A percentile compares a stretch with the other conserved stretches of the same genome.
Evolutionary conservation across 1,284 basidiomycete genomes (phyloP).

Genomic region (Sanghuangporus weigelae): DNA sequence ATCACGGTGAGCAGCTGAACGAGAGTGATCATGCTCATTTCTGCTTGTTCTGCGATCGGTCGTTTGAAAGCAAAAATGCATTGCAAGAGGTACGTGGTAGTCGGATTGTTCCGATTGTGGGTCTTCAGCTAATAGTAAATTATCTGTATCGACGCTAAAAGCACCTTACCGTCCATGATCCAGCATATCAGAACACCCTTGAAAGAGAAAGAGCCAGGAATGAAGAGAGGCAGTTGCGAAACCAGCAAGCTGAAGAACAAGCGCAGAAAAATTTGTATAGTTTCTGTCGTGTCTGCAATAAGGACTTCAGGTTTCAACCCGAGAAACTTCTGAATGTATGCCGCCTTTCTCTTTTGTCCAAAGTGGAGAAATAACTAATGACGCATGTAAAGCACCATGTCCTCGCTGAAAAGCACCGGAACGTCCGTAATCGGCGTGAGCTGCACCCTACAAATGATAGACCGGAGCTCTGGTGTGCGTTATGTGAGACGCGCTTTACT

Average conservation of each 20-base stretch:
- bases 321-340: background rate
- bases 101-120: background rate
- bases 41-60: background rate
- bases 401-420: background rate
- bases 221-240: background rate
- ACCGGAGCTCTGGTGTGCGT: conserved; percentile 1
- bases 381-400: background rate
- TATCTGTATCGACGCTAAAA: too few relatives aligned
- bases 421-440: background rate
- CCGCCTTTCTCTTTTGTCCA: background rate
- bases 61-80: background rate
- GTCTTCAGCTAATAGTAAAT: background rate
- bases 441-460: background rate
- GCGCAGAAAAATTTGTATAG: background rate
- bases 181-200: background rate
- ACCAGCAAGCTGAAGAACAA: background rate
- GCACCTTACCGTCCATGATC: background rate
- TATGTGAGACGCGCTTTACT: background rate
- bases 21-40: background rate
- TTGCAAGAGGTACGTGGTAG: background rate
- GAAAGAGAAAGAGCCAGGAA: background rate
- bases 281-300: background rate
- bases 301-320: background rate
- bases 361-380: background rate
- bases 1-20: background rate